Conservation (phyloP, 176 grass and related monocot species). For the Sorghum bicolor region DNA sequence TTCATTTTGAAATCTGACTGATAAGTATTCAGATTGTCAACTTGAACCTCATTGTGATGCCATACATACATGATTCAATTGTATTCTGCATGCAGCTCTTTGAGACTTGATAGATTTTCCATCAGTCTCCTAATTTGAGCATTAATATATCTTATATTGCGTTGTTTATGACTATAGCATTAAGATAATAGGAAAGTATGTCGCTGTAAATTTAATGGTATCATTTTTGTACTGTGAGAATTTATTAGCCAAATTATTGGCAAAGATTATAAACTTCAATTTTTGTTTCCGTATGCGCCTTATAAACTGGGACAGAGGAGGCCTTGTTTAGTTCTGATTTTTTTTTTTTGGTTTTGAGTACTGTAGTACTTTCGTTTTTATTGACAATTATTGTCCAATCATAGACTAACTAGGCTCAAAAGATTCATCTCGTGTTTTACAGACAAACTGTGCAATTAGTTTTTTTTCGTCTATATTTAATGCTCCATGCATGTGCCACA, state of each 20-base stretch:
- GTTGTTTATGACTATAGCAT: not conserved
- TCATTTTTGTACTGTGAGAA: not conserved
- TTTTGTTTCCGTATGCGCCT: not conserved
- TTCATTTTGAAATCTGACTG: slow-evolving; percentile 14
- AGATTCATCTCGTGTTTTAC: too few relatives aligned
- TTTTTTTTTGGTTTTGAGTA: too few relatives aligned
- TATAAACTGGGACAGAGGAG: not conserved
- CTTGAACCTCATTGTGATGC: not conserved
- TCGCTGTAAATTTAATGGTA: not conserved
- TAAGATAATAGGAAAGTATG: not conserved
- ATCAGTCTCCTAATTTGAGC: not conserved
- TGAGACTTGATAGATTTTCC: not conserved
- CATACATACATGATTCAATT: not conserved
- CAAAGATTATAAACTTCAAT: not conserved
- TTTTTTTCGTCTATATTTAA: too few relatives aligned
- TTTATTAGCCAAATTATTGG: not conserved
- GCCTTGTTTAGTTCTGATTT: too few relatives aligned
- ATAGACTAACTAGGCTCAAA: too few relatives aligned
- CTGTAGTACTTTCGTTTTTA: too few relatives aligned
- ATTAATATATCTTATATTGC: not conserved
- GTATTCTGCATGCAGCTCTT: not conserved
- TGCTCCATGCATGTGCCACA: too few relatives aligned
- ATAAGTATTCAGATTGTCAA: not conserved
- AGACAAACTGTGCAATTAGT: too few relatives aligned
- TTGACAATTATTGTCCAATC: too few relatives aligned